These are phyloP conservation scores for Amanita pseudoporphyria DNA, from an alignment of 768 basidiomycete species.

Conservation along the genomic window DNA sequence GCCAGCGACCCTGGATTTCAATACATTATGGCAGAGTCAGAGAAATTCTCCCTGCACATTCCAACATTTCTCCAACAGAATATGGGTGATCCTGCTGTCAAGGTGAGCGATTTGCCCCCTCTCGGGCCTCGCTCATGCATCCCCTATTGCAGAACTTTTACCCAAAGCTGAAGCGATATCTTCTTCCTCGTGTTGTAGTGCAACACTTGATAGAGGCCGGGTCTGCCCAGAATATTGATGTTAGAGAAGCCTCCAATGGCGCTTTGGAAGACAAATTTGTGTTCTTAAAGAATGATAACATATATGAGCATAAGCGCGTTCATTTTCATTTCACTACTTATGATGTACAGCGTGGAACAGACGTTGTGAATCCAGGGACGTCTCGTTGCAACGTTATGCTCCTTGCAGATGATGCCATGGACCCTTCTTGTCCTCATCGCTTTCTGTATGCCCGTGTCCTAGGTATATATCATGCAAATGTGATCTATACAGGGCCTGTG, in stretches of 20 bases:
- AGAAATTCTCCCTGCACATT: too few species aligned
- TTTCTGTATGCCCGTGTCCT: constrained; percentile 21
- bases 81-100: constrained; percentile 6
- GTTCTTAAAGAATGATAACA: too few species aligned
- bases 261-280: constrained; percentile 3
- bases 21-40: too few species aligned
- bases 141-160: too few species aligned
- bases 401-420: constrained; percentile 7
- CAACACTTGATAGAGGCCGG: not conserved
- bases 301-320: too few species aligned
- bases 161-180: constrained; percentile 17
- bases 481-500: too few species aligned
- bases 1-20: not conserved
- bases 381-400: too few species aligned
- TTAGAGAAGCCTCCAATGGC: not conserved
- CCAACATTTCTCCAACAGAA: too few species aligned
- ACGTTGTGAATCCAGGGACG: too few species aligned
- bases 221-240: not conserved
- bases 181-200: constrained; percentile 16
- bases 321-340: too few species aligned
- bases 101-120: not conserved
- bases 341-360: too few species aligned
- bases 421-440: constrained; percentile 12
- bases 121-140: not conserved
- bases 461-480: constrained; percentile 15